Evolutionary conservation across 495 filamentous ascomycete species (phyloP).

Genomic region (Aspergillus incahuasiensis): DNA sequence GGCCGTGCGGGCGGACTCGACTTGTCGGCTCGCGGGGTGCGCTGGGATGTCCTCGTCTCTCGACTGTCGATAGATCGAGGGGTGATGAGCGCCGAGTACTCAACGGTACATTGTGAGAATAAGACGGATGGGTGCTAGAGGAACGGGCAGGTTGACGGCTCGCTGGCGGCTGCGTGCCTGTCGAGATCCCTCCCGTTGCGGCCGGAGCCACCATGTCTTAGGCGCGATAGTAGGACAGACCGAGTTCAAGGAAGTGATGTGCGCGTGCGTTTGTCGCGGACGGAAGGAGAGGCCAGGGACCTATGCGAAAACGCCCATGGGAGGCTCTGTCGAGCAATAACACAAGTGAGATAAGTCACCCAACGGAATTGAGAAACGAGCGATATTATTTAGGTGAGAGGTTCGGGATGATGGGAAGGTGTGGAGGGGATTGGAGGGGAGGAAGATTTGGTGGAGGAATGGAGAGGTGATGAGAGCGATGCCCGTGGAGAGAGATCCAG

Average conservation of each 20-base stretch:
- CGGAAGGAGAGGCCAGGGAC: slow-evolving; percentile 23
- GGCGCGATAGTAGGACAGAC: slow-evolving; percentile 15
- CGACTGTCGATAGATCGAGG: slow-evolving; percentile 84
- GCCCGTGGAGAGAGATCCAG: slow-evolving; percentile 20
- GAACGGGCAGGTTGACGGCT: slow-evolving; percentile 38
- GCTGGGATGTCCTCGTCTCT: slow-evolving; percentile 76
- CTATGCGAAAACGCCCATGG: slow-evolving; percentile 36
- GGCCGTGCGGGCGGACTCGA: slow-evolving; percentile 70
- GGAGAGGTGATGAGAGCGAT: slow-evolving; percentile 23
- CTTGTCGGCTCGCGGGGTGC: slow-evolving; percentile 71
- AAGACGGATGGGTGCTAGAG: slow-evolving; percentile 41
- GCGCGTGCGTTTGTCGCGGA: slow-evolving; percentile 26
- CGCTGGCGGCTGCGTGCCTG: slow-evolving; percentile 33
- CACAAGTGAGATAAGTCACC: slow-evolving; percentile 10
- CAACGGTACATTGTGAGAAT: slow-evolving; percentile 57
- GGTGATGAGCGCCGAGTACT: slow-evolving; percentile 66
- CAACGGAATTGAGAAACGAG: neutral
- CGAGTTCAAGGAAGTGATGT: slow-evolving; percentile 13
- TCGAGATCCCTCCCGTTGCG: slow-evolving; percentile 41
- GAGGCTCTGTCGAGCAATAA: slow-evolving; percentile 13
- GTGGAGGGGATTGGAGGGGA: slow-evolving; percentile 12
- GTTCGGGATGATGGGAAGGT: slow-evolving; percentile 3
- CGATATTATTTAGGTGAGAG: slow-evolving; percentile 2
- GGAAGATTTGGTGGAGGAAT: slow-evolving; percentile 18
- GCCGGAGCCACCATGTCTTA: slow-evolving; percentile 51